These are phyloP conservation scores for Golubevia pallescens DNA, from an alignment of 1,284 basidiomycete genomes.

Conservation along the genomic window DNA sequence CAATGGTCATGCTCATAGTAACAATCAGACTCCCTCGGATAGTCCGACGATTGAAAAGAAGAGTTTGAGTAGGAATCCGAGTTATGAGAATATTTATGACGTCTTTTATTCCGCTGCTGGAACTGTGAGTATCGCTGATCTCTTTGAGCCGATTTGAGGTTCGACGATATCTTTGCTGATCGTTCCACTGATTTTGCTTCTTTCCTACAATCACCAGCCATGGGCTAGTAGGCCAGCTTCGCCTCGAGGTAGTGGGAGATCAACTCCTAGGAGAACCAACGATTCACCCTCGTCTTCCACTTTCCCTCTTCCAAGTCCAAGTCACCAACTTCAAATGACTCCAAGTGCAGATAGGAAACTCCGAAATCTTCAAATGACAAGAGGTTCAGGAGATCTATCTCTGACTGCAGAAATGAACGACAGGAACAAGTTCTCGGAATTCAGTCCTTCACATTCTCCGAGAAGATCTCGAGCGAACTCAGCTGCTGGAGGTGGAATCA, in stretches of 20 bases:
- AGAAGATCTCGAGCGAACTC: no score
- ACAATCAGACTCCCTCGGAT: no score
- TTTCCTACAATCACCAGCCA: no score
- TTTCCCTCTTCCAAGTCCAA: no score
- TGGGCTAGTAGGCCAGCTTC: no score
- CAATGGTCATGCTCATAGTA: no score
- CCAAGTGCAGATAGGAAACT: constrained; percentile 38
- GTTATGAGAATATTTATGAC: constrained; percentile 53
- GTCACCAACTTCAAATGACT: constrained; percentile 24
- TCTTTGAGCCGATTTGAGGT: no score
- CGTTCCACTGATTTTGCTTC: no score
- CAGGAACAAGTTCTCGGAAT: background rate
- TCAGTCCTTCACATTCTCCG: no score
- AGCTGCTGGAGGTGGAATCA: no score
- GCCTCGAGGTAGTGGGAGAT: constrained; percentile 18
- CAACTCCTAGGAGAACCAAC: constrained; percentile 21
- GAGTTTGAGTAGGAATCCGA: constrained; percentile 21
- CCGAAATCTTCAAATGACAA: constrained; percentile 37
- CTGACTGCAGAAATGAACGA: constrained; percentile 21
- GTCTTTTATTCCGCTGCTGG: constrained; percentile 40
- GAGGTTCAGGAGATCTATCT: constrained; percentile 21
- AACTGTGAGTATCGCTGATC: constrained; percentile 1
- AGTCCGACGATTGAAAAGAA: constrained; percentile 1
- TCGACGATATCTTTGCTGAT: no score
- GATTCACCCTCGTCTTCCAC: background rate